Conservation (phyloP, 179 eudicot genomes). For the Sideroxylon spinosum region DNA sequence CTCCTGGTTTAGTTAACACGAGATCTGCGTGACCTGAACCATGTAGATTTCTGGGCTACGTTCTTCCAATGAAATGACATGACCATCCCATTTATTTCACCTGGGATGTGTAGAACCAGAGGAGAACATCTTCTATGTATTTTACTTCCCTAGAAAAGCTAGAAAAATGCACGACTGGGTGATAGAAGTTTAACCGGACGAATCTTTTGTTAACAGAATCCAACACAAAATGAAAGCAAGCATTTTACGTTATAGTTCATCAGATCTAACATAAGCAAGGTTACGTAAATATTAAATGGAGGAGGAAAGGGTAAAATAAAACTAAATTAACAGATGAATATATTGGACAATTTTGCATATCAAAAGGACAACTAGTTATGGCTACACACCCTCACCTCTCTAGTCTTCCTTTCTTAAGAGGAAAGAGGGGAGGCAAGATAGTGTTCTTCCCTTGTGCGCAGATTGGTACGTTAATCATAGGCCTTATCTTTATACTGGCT, state of each 20-base stretch:
- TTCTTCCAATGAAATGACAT: neutral
- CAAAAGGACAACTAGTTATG: conserved; percentile 11
- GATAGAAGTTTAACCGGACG: conserved; percentile 4
- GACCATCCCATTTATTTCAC: neutral
- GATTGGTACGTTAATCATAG: conserved; percentile 77
- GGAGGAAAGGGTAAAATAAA: conserved; percentile 19
- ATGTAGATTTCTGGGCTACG: conserved; percentile 1
- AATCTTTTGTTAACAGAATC: conserved; percentile 6
- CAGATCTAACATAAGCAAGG: conserved; percentile 29
- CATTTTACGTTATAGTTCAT: conserved; percentile 35
- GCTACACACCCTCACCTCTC: conserved; percentile 37
- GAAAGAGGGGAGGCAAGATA: conserved; percentile 60
- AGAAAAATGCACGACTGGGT: neutral
- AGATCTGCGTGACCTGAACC: neutral
- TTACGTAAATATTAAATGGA: conserved; percentile 11
- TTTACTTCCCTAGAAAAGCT: neutral
- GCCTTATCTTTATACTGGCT: conserved; percentile 66
- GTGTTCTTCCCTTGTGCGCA: conserved; percentile 53
- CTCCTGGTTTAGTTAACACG: neutral
- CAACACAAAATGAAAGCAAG: conserved; percentile 10
- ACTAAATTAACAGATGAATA: conserved; percentile 17
- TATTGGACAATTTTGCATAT: conserved; percentile 17
- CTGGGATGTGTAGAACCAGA: neutral
- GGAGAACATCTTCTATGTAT: neutral
- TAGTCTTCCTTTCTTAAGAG: conserved; percentile 54